Conservation (phyloP, 2,329 filamentous ascomycete species). For the Phoma sp. region DNA sequence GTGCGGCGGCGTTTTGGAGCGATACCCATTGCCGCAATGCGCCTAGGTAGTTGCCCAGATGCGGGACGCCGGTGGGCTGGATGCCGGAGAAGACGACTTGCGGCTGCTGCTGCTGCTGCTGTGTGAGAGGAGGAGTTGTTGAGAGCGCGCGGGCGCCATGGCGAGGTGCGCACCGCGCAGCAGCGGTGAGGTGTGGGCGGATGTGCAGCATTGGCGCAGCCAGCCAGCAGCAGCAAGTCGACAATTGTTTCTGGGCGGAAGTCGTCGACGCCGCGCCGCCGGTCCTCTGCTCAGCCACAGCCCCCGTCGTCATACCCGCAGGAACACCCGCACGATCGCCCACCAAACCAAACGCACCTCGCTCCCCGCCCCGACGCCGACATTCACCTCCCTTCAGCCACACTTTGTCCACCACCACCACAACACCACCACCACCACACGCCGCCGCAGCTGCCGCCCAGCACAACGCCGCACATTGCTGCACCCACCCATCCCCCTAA, state of each 20-base stretch:
- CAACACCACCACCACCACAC: background rate
- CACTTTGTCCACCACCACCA: background rate
- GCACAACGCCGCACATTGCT: background rate
- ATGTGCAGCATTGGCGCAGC: slow-evolving; percentile 3
- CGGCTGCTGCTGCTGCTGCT: background rate
- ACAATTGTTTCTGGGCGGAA: background rate
- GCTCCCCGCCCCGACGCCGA: background rate
- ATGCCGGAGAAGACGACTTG: slow-evolving; percentile 85
- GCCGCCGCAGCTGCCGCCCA: background rate
- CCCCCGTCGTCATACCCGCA: background rate
- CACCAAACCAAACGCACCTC: background rate
- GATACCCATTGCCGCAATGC: slow-evolving; percentile 85
- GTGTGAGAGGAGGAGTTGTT: background rate
- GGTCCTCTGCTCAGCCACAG: background rate
- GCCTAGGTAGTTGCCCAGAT: slow-evolving; percentile 94
- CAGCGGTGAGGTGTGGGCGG: slow-evolving; percentile 1
- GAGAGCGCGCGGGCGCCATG: background rate
- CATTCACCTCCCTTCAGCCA: background rate
- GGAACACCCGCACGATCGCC: background rate
- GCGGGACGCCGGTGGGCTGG: slow-evolving; percentile 91
- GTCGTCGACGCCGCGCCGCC: background rate
- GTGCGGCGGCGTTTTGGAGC: slow-evolving; percentile 69
- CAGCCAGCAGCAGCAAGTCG: background rate
- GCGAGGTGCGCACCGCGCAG: slow-evolving; percentile 8
- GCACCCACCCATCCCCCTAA: background rate